These are phyloP conservation scores for Lonicera japonica DNA, from an alignment of 129 eudicot species.

Conservation along the genomic window DNA sequence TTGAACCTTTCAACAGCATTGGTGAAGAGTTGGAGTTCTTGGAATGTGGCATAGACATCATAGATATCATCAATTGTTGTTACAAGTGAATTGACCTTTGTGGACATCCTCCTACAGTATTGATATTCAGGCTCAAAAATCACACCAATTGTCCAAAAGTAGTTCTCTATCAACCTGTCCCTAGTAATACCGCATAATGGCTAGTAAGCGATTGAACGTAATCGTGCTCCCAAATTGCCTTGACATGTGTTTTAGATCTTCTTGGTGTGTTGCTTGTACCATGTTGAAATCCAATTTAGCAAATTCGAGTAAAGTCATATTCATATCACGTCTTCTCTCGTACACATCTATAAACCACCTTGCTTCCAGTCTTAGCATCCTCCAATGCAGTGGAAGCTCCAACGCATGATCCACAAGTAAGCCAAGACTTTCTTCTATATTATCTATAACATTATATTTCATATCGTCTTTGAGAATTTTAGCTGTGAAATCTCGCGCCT, in stretches of 20 bases:
- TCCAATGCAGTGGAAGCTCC: constrained; percentile 19
- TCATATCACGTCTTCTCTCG: constrained; percentile 2
- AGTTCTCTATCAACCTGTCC: constrained; percentile 15
- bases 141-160: background rate
- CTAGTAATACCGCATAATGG: too few relatives aligned
- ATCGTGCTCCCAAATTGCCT: constrained; percentile 17
- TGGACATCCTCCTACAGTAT: background rate
- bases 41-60: constrained; percentile 12
- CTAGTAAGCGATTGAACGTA: too few relatives aligned
- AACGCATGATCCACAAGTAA: constrained; percentile 10
- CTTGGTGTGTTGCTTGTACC: constrained; percentile 21
- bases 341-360: constrained; percentile 22
- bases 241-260: constrained; percentile 17
- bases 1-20: constrained; percentile 12
- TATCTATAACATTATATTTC: too few relatives aligned
- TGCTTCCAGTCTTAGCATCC: constrained; percentile 18
- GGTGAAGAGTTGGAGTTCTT: constrained; percentile 14
- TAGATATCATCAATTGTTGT: background rate
- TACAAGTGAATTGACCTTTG: background rate
- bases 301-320: constrained; percentile 13
- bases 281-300: constrained; percentile 28
- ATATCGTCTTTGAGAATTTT: background rate
- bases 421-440: background rate
- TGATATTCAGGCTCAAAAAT: background rate
- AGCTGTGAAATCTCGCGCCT: background rate